A percentile compares a stretch with the other conserved stretches of the same genome.
These are phyloP conservation scores for Schizochytrium sp. DNA, from an alignment of 108 stramenopile species.

Conservation along the genomic window DNA sequence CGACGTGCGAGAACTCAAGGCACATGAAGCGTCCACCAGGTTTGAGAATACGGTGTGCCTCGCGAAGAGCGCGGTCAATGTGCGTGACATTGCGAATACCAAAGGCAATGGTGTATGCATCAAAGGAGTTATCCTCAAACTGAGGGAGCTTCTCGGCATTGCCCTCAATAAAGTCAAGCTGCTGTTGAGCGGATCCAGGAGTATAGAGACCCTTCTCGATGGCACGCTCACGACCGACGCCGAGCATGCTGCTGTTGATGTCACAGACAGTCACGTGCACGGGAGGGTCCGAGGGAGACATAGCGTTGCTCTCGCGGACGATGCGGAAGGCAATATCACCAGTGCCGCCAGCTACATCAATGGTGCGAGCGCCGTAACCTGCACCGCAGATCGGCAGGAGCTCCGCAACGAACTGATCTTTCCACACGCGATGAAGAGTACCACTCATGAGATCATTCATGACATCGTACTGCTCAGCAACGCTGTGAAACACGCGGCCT, in stretches of 20 bases:
- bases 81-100: conserved; percentile 97
- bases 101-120: conserved; percentile 97
- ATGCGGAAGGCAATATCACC: conserved; percentile 97
- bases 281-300: conserved; percentile 58
- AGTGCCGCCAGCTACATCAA: conserved; percentile 98
- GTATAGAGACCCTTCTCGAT: background rate
- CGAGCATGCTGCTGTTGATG: conserved; percentile 95
- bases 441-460: conserved; percentile 99
- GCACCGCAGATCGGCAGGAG: conserved; percentile 60
- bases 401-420: conserved; percentile 89
- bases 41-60: conserved; percentile 89
- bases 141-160: conserved; percentile 90
- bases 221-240: conserved; percentile 86
- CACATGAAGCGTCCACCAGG: conserved; percentile 97
- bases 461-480: conserved; percentile 89
- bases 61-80: conserved; percentile 84
- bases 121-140: conserved; percentile 89
- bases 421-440: conserved; percentile 94
- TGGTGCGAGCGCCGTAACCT: conserved; percentile 62
- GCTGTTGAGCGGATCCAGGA: background rate
- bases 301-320: conserved; percentile 80
- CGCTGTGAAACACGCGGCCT: conserved; percentile 85
- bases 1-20: conserved; percentile 92
- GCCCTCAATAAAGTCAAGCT: conserved; percentile 83
- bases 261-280: conserved; percentile 91